Percentiles rank a stretch among this genome's conserved stretches.
Evolutionary conservation across 108 stramenopile species (phyloP).

Genomic region (Conticribra weissflogii): DNA sequence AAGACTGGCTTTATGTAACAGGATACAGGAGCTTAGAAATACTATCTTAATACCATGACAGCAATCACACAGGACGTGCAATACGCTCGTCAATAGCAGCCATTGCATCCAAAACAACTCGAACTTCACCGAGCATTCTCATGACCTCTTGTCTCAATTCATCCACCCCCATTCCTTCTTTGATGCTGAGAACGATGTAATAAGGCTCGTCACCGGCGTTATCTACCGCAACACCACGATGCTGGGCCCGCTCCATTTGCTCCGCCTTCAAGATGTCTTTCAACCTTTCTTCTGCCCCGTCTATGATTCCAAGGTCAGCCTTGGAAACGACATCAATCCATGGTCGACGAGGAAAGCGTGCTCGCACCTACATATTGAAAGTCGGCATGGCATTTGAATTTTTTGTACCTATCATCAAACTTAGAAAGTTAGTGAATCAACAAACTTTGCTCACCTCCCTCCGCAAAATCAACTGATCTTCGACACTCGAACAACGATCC

Average conservation of each 20-base stretch:
- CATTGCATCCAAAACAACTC: conserved; percentile 90
- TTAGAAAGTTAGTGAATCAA: no score
- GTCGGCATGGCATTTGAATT: no score
- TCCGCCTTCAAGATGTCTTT: conserved; percentile 61
- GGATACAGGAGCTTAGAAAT: no score
- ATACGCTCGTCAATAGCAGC: conserved; percentile 59
- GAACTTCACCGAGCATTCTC: conserved; percentile 88
- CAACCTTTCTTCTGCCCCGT: conserved; percentile 74
- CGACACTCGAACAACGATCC: conserved; percentile 83
- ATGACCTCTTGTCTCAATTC: conserved; percentile 76
- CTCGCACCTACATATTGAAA: conserved; percentile 46
- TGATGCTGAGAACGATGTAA: conserved; percentile 79
- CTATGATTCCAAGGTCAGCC: conserved; percentile 77
- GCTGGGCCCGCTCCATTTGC: conserved; percentile 9
- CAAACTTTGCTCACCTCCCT: conserved; percentile 54
- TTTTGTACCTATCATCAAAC: no score
- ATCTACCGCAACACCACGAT: conserved; percentile 11
- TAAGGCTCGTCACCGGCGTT: conserved; percentile 35
- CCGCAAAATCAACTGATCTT: conserved; percentile 87
- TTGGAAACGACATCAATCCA: conserved; percentile 98
- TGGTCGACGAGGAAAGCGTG: conserved; percentile 88
- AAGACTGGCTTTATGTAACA: no score
- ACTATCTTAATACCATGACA: not conserved
- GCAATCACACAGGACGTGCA: conserved; percentile 29
- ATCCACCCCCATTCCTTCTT: conserved; percentile 77